These are phyloP conservation scores for Climacium dendroides DNA, from an alignment of 225 moss, liverwort and hornwort species.

Conservation along the genomic window DNA sequence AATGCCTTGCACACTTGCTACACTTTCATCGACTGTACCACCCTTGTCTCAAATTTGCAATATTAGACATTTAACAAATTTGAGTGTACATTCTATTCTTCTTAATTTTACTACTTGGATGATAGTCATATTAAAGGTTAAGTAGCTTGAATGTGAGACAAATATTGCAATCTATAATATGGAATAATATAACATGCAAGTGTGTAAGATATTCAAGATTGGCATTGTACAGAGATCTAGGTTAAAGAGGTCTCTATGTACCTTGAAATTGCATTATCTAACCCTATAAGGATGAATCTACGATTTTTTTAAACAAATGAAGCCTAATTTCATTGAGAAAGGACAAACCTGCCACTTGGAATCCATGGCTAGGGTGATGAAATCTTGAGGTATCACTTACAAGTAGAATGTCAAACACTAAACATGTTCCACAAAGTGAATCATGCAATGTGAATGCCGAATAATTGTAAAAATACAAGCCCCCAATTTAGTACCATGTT, in stretches of 20 bases:
- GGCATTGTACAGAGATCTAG: not conserved
- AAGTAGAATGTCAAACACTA: no score
- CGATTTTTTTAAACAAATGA: no score
- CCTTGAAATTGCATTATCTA: not conserved
- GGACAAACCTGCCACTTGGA: no score
- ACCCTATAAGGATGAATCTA: not conserved
- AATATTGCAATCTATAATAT: not conserved
- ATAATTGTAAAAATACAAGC: no score
- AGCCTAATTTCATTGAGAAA: no score
- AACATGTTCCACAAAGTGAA: no score
- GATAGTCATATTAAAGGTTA: not conserved
- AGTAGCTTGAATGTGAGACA: not conserved
- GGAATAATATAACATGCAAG: not conserved
- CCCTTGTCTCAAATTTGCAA: not conserved
- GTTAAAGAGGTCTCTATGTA: not conserved
- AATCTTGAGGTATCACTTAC: no score
- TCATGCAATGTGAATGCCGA: no score
- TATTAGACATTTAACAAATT: not conserved
- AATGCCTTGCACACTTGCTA: not conserved
- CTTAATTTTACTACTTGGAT: not conserved
- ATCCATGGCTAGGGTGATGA: no score
- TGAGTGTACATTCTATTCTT: not conserved
- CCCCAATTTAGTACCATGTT: no score
- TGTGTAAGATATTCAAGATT: not conserved
- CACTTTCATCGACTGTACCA: not conserved